phyloP scores from a whole-genome alignment of 2,329 filamentous ascomycete species.

The Penicillium sp. region DNA sequence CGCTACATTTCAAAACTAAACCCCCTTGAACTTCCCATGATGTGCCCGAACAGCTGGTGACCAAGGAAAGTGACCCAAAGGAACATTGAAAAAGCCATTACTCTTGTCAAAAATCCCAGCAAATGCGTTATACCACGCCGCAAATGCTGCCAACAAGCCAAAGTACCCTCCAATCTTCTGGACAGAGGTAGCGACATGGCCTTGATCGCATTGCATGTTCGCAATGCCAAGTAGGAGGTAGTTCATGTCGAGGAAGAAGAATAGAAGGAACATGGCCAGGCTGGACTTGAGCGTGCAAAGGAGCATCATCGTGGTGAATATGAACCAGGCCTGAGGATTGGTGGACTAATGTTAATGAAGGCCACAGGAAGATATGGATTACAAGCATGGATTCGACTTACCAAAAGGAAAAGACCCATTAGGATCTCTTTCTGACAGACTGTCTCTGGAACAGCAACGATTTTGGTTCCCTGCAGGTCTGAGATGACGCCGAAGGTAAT shows the following conservation, averaged over 20 bases:
- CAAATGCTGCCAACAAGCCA: constrained; percentile 18
- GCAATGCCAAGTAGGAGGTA: constrained; percentile 24
- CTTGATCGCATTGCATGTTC: constrained; percentile 16
- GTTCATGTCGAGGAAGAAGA: constrained; percentile 27
- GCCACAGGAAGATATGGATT: not conserved
- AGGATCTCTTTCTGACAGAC: constrained; percentile 14
- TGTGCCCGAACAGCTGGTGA: constrained; percentile 16
- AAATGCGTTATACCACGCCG: constrained; percentile 26
- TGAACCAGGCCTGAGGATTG: constrained; percentile 21
- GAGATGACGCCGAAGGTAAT: constrained; percentile 20
- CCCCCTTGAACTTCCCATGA: constrained; percentile 13
- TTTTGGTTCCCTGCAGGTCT: constrained; percentile 8
- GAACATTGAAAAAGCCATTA: constrained; percentile 22
- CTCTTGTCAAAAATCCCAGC: constrained; percentile 18
- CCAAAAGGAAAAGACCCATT: constrained; percentile 23
- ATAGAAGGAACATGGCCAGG: constrained; percentile 22
- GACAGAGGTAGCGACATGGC: constrained; percentile 3
- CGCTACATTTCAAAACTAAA: not conserved
- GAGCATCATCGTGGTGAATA: constrained; percentile 27
- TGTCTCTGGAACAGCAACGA: not conserved
- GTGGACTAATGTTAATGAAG: not conserved
- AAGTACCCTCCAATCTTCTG: constrained; percentile 18
- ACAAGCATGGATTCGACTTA: constrained; percentile 6
- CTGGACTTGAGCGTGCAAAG: constrained; percentile 22
- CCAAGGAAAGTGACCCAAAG: constrained; percentile 24